Evolutionary conservation across 2,329 filamentous ascomycete genomes (phyloP).

Genomic region (Diplodia sapinea): DNA sequence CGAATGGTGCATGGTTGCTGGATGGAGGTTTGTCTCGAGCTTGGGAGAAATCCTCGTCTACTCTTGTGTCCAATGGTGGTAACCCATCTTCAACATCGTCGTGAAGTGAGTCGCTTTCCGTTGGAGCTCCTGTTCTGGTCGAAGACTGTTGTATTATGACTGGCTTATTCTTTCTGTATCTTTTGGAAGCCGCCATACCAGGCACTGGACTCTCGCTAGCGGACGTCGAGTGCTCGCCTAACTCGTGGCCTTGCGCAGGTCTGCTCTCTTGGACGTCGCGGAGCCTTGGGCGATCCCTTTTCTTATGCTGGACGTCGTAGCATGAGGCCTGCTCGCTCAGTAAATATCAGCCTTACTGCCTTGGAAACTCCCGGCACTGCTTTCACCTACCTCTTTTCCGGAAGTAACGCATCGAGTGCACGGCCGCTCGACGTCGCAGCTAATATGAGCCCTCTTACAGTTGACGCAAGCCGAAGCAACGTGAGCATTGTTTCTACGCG

Average conservation of each 20-base stretch:
- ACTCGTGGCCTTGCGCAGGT: conserved; percentile 46
- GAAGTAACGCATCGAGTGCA: conserved; percentile 79
- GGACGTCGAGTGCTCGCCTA: conserved; percentile 42
- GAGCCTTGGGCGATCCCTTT: conserved; percentile 76
- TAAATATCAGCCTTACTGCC: conserved; percentile 9
- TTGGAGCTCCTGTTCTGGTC: neutral
- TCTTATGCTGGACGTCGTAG: conserved; percentile 85
- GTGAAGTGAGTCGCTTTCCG: conserved; percentile 10
- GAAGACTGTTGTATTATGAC: conserved; percentile 2
- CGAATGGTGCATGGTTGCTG: conserved; percentile 38
- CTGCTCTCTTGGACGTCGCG: conserved; percentile 66
- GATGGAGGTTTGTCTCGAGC: conserved; percentile 35
- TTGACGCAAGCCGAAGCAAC: conserved; percentile 85
- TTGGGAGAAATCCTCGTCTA: conserved; percentile 40
- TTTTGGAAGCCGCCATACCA: conserved; percentile 34
- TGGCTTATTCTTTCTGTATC: conserved; percentile 10
- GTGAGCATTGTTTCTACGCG: conserved; percentile 70
- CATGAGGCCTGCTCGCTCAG: conserved; percentile 66
- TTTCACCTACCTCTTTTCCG: conserved; percentile 64
- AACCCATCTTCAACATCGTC: neutral
- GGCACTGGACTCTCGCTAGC: conserved; percentile 37
- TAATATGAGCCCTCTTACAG: conserved; percentile 82
- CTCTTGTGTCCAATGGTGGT: conserved; percentile 38
- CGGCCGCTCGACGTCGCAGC: conserved; percentile 70
- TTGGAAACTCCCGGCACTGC: neutral